Evolutionary conservation across 2,329 filamentous ascomycete genomes (phyloP).

Genomic region (Diaporthe sp.): DNA sequence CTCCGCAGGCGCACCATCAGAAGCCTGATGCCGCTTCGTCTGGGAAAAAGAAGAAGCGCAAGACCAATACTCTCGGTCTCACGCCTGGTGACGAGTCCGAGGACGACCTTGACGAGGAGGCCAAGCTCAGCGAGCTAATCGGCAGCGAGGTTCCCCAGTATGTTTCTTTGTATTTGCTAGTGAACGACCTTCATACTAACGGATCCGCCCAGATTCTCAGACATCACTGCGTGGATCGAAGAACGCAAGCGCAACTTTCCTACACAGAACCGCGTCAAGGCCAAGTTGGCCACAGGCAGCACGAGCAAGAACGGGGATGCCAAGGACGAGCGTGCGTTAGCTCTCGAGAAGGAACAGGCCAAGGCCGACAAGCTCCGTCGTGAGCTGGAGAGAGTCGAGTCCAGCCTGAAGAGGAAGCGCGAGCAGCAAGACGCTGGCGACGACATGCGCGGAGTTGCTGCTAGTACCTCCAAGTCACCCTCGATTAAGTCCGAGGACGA

Average conservation of each 20-base stretch:
- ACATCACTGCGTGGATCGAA: constrained; percentile 84
- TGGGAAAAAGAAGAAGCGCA: constrained; percentile 79
- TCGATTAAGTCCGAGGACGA: constrained; percentile 69
- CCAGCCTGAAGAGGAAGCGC: constrained; percentile 77
- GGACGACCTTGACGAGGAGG: constrained; percentile 80
- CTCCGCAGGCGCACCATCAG: constrained; percentile 55
- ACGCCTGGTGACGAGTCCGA: constrained; percentile 77
- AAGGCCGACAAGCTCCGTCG: constrained; percentile 73
- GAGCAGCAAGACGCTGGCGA: constrained; percentile 77
- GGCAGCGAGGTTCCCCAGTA: constrained; percentile 70
- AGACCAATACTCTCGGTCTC: constrained; percentile 79
- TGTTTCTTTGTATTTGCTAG: constrained; percentile 48
- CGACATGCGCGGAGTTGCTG: constrained; percentile 68
- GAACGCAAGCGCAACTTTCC: constrained; percentile 87
- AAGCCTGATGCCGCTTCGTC: constrained; percentile 66
- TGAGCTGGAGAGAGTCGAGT: constrained; percentile 79
- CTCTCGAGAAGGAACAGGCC: constrained; percentile 65
- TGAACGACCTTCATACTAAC: constrained; percentile 1
- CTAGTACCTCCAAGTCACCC: constrained; percentile 54
- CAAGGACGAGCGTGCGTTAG: constrained; percentile 57
- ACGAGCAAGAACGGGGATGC: constrained; percentile 74
- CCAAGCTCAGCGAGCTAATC: constrained; percentile 66
- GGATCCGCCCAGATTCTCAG: constrained; percentile 65
- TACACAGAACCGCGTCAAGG: constrained; percentile 78
- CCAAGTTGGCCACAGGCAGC: constrained; percentile 69